A percentile compares a stretch with the other conserved stretches of the same genome.
These are phyloP conservation scores for Golovinomyces cichoracearum DNA, from an alignment of 2,329 filamentous ascomycete species.

Conservation along the genomic window DNA sequence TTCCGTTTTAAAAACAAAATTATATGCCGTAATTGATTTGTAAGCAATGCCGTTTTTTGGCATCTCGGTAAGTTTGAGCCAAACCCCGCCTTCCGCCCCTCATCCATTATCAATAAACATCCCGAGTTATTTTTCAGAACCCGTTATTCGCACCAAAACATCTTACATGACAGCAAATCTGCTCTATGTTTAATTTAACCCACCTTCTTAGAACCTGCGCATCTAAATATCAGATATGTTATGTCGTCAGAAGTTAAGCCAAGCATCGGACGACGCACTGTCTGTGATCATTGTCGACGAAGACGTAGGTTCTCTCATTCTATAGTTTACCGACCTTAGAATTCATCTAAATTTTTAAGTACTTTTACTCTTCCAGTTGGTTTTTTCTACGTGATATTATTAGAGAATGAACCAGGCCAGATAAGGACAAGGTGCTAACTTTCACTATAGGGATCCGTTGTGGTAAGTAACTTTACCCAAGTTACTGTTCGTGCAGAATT, in stretches of 20 bases:
- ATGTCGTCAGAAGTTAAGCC: constrained; percentile 12
- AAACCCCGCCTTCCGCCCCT: too few relatives aligned
- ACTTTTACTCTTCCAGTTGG: too few relatives aligned
- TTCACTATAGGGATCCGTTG: constrained; percentile 20
- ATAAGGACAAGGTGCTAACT: constrained; percentile 5
- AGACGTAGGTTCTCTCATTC: constrained; percentile 16
- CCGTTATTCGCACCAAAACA: too few relatives aligned
- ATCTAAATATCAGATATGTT: constrained; percentile 3
- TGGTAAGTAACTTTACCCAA: constrained; percentile 1
- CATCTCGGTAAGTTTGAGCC: too few relatives aligned
- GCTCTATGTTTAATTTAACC: not conserved
- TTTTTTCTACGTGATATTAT: too few relatives aligned
- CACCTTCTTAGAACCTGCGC: not conserved
- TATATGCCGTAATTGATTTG: too few relatives aligned
- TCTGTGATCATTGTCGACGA: constrained; percentile 22
- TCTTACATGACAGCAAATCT: too few relatives aligned
- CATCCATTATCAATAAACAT: too few relatives aligned
- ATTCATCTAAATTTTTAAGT: not conserved
- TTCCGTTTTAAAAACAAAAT: too few relatives aligned
- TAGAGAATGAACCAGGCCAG: not conserved
- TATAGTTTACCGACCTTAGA: not conserved
- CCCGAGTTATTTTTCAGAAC: too few relatives aligned
- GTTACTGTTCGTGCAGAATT: not conserved
- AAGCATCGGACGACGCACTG: constrained; percentile 14
- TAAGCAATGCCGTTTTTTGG: too few relatives aligned